phyloP scores from a whole-genome alignment of 495 filamentous ascomycete genomes.

The Neurospora sp. region DNA sequence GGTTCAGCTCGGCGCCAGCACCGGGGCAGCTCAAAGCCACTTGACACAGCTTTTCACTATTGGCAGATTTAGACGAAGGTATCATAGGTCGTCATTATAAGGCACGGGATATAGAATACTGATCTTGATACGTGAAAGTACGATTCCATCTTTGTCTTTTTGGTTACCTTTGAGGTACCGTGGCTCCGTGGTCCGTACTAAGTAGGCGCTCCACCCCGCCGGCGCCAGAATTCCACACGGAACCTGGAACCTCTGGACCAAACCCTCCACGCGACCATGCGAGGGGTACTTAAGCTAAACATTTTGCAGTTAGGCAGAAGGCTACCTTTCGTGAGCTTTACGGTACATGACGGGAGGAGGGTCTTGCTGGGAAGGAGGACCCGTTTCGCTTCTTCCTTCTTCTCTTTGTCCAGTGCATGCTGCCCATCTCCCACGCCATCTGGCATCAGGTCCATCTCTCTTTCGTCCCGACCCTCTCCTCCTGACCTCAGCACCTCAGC shows the following conservation, averaged over 20 bases:
- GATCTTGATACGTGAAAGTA: neutral
- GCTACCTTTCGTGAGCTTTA: neutral
- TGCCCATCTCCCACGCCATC: neutral
- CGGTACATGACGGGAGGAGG: neutral
- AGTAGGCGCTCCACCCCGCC: neutral
- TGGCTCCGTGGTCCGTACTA: neutral
- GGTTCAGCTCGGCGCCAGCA: neutral
- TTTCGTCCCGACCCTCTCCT: neutral
- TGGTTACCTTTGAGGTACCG: neutral
- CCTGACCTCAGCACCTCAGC: neutral
- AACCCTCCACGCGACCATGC: neutral
- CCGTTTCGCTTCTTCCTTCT: neutral
- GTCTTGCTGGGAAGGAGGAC: neutral
- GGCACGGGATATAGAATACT: neutral
- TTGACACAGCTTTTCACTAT: neutral
- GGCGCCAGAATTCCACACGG: neutral
- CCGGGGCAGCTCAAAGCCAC: neutral
- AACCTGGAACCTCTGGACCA: neutral
- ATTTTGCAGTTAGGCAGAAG: neutral
- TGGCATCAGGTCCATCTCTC: neutral
- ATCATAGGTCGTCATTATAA: neutral
- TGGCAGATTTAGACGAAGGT: neutral
- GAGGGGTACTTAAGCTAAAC: neutral
- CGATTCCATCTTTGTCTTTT: neutral
- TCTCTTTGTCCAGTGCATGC: neutral